A percentile compares a stretch with the other conserved stretches of the same genome.
These are phyloP conservation scores for Pelomyxa schiedti DNA, from an alignment of 78 protist genomes.

Conservation along the genomic window DNA sequence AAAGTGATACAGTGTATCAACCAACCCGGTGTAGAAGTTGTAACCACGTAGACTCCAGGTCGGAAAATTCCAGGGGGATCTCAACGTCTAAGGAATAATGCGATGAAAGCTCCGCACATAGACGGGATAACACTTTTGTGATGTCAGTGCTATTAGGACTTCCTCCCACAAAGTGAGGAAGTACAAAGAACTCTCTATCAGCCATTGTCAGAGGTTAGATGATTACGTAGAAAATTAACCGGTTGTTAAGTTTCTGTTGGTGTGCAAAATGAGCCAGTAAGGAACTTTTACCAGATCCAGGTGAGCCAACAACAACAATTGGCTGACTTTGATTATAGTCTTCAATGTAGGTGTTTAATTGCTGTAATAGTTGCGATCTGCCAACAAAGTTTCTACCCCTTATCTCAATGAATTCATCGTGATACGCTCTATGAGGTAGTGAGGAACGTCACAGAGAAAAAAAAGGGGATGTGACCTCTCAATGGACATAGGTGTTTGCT, in stretches of 20 bases:
- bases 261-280: too few species aligned
- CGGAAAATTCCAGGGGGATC: neutral
- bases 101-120: neutral
- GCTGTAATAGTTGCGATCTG: neutral
- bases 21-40: neutral
- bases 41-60: neutral
- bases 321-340: neutral
- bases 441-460: too few species aligned
- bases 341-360: neutral
- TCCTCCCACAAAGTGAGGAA: slow-evolving; percentile 33
- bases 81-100: neutral
- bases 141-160: slow-evolving; percentile 9
- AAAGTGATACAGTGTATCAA: too few species aligned
- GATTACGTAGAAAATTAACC: neutral
- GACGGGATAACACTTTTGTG: neutral
- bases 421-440: too few species aligned
- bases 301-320: neutral
- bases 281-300: slow-evolving; percentile 1
- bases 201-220: too few species aligned
- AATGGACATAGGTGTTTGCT: too few species aligned
- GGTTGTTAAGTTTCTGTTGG: too few species aligned
- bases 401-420: neutral
- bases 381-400: neutral
- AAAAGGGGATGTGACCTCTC: too few species aligned
- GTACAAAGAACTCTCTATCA: too few species aligned